Evolutionary conservation across 2,329 filamentous ascomycete species (phyloP).

Genomic region (Cercospora janseana): DNA sequence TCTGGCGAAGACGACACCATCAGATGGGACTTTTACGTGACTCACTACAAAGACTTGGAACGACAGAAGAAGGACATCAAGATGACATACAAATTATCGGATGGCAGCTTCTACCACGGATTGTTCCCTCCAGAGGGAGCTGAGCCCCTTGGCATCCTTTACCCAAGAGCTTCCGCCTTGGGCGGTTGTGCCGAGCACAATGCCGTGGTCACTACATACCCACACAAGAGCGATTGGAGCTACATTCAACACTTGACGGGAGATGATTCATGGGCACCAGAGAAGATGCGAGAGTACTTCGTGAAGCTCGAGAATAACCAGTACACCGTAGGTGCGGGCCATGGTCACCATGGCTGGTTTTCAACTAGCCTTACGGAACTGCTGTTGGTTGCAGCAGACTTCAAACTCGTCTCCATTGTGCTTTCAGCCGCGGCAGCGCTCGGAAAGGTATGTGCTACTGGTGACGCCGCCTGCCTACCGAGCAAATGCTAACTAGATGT

Average conservation of each 20-base stretch:
- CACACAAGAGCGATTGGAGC: constrained; percentile 59
- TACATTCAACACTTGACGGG: constrained; percentile 59
- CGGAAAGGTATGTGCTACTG: constrained; percentile 48
- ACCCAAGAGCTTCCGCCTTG: constrained; percentile 57
- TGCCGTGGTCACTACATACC: constrained; percentile 59
- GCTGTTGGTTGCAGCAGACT: constrained; percentile 52
- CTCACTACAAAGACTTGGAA: constrained; percentile 57
- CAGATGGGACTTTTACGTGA: constrained; percentile 64
- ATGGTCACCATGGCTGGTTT: constrained; percentile 60
- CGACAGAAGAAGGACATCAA: constrained; percentile 58
- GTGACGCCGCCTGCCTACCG: background rate
- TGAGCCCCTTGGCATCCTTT: constrained; percentile 54
- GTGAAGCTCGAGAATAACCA: constrained; percentile 53
- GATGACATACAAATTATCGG: constrained; percentile 51
- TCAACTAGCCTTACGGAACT: constrained; percentile 52
- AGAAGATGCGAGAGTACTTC: constrained; percentile 60
- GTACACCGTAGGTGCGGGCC: constrained; percentile 50
- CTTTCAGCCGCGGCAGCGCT: constrained; percentile 54
- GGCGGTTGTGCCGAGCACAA: constrained; percentile 57
- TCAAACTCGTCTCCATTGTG: constrained; percentile 54
- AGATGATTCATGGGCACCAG: constrained; percentile 57
- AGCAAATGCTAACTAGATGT: constrained; percentile 43
- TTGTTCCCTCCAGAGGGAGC: constrained; percentile 54
- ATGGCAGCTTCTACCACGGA: constrained; percentile 53
- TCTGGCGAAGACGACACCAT: constrained; percentile 57